These are phyloP conservation scores for Musa troglodytarum DNA, from an alignment of 176 grass and related monocot genomes.

Conservation along the genomic window DNA sequence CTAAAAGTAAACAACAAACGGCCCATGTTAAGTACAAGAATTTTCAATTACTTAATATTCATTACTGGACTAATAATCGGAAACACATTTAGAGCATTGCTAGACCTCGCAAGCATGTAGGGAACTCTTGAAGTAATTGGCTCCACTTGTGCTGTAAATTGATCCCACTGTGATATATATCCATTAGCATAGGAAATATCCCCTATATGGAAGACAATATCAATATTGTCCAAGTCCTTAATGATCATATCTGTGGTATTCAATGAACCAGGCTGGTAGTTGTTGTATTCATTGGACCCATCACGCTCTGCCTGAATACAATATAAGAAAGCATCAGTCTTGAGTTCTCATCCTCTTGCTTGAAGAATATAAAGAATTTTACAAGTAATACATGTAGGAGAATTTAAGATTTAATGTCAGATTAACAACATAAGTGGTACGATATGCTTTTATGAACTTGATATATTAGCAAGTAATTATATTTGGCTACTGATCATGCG, in stretches of 20 bases:
- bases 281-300: conserved; percentile 70
- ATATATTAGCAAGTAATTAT: too few species aligned
- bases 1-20: conserved; percentile 18
- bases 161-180: conserved; percentile 93
- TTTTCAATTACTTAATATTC: too few species aligned
- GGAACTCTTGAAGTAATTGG: conserved; percentile 71
- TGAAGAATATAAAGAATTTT: too few species aligned
- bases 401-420: too few species aligned
- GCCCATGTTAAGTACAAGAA: too few species aligned
- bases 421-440: too few species aligned
- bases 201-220: conserved; percentile 76
- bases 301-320: conserved; percentile 64
- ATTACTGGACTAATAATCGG: too few species aligned
- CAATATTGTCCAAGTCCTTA: conserved; percentile 79
- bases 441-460: too few species aligned
- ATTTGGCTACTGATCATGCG: too few species aligned
- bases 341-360: neutral
- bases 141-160: conserved; percentile 84
- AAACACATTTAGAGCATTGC: too few species aligned
- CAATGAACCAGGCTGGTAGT: conserved; percentile 74
- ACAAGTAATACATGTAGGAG: too few species aligned
- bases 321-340: neutral
- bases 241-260: conserved; percentile 69
- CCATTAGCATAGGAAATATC: conserved; percentile 85
- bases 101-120: conserved; percentile 84